Evolutionary conservation across 106 monocot genomes (phyloP).

Genomic region (Alisma plantagoaquatica): DNA sequence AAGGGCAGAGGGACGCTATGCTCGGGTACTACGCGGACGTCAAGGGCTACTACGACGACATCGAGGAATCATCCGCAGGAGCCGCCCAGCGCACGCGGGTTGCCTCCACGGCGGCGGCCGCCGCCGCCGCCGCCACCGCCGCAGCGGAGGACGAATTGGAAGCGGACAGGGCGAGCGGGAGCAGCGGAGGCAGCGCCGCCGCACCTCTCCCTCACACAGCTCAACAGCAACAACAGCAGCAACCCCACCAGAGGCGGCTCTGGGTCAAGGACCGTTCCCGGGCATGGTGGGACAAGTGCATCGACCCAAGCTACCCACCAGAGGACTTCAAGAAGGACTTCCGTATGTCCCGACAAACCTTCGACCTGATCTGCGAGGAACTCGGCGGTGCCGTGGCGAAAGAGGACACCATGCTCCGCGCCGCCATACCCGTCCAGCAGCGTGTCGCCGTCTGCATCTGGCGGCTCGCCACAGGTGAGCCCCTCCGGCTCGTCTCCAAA

Average conservation of each 20-base stretch:
- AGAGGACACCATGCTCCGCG: conserved; percentile 60
- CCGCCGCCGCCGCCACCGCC: conserved; percentile 8
- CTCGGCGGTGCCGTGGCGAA: conserved; percentile 37
- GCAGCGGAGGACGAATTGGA: background rate
- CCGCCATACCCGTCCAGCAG: conserved; percentile 47
- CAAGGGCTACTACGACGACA: conserved; percentile 19
- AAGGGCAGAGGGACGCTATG: conserved; percentile 12
- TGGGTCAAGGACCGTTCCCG: conserved; percentile 52
- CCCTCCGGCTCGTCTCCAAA: conserved; percentile 52
- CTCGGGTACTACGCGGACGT: conserved; percentile 26
- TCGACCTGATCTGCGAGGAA: conserved; percentile 44
- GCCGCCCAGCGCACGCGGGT: conserved; percentile 13
- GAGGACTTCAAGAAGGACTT: conserved; percentile 34
- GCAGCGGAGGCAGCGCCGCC: background rate
- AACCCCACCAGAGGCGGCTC: conserved; percentile 20
- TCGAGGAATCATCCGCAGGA: conserved; percentile 31
- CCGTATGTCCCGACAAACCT: conserved; percentile 36
- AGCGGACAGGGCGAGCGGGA: background rate
- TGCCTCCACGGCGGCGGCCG: conserved; percentile 5
- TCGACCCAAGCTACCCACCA: conserved; percentile 38
- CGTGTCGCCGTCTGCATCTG: conserved; percentile 63
- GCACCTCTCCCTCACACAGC: too few species aligned
- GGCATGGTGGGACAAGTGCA: conserved; percentile 52
- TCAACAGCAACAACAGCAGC: too few species aligned
- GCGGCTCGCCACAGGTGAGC: conserved; percentile 60